Conservation (phyloP, 2,329 filamentous ascomycete genomes). For the Cercospora sp. region DNA sequence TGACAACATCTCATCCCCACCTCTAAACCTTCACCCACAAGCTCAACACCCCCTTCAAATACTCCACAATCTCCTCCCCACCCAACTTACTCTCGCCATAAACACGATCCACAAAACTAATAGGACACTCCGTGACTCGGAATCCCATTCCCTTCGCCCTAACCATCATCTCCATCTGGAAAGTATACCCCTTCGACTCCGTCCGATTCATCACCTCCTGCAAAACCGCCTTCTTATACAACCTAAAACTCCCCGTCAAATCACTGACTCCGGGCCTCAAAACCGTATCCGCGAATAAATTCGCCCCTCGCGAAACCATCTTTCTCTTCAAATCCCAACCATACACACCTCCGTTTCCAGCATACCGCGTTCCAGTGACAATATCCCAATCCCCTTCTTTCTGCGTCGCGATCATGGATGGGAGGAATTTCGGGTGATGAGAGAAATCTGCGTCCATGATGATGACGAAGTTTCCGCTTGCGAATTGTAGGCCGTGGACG, state of each 20-base stretch:
- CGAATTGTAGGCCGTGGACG: constrained; percentile 89
- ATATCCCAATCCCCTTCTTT: constrained; percentile 83
- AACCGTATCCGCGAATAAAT: constrained; percentile 93
- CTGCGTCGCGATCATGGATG: constrained; percentile 85
- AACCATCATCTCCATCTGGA: constrained; percentile 99
- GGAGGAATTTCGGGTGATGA: constrained; percentile 99
- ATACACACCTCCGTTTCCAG: constrained; percentile 79
- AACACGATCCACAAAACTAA: constrained; percentile 90
- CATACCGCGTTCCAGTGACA: constrained; percentile 93
- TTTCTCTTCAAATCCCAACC: constrained; percentile 89
- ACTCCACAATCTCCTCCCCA: constrained; percentile 93
- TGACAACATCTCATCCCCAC: background rate
- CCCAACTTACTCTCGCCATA: constrained; percentile 96
- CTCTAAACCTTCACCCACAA: constrained; percentile 53
- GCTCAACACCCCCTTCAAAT: constrained; percentile 67
- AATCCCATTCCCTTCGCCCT: constrained; percentile 94
- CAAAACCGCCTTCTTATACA: constrained; percentile 90
- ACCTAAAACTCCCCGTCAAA: constrained; percentile 86
- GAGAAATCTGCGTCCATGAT: constrained; percentile 99
- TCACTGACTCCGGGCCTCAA: constrained; percentile 92
- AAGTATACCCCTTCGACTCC: constrained; percentile 95
- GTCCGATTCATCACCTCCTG: constrained; percentile 88
- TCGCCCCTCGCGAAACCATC: constrained; percentile 81
- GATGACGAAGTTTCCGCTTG: constrained; percentile 90
- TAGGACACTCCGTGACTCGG: constrained; percentile 91